Evolutionary conservation across 129 eudicot species (phyloP).

Genomic region (Apium graveolens): DNA sequence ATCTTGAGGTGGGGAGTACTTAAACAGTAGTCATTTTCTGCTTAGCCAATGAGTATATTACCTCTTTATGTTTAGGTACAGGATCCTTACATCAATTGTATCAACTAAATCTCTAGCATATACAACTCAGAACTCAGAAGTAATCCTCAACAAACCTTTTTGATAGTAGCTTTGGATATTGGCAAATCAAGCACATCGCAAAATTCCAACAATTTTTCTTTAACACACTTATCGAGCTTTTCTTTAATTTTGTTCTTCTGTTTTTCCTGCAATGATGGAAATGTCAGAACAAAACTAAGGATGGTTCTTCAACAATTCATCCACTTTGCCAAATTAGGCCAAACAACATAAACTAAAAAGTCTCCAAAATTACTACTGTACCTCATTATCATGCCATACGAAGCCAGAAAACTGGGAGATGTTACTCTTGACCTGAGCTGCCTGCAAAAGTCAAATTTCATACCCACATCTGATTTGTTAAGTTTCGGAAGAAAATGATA

Average conservation of each 20-base stretch:
- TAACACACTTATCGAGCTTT: conserved; percentile 74
- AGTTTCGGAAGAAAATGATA: neutral
- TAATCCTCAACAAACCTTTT: conserved; percentile 51
- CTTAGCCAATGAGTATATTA: neutral
- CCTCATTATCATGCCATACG: conserved; percentile 88
- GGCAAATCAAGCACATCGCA: conserved; percentile 85
- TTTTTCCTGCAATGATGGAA: conserved; percentile 54
- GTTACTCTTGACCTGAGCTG: conserved; percentile 61
- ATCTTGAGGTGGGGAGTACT: neutral
- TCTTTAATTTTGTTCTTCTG: conserved; percentile 76
- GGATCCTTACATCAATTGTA: neutral
- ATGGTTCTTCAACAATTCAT: neutral
- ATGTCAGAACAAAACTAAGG: neutral
- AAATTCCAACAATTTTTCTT: conserved; percentile 75
- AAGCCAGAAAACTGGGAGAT: conserved; percentile 87
- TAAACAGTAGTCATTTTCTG: neutral
- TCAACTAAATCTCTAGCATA: neutral
- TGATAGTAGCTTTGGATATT: conserved; percentile 45
- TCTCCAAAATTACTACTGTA: conserved; percentile 8
- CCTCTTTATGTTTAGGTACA: neutral
- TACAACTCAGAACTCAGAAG: neutral
- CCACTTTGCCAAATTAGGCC: neutral
- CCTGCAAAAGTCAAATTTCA: conserved; percentile 40
- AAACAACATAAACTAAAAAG: neutral
- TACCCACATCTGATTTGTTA: neutral